A percentile compares a stretch with the other conserved stretches of the same genome.
These are phyloP conservation scores for Phlegmacium glaucopus DNA, from an alignment of 768 basidiomycete species.

Conservation along the genomic window DNA sequence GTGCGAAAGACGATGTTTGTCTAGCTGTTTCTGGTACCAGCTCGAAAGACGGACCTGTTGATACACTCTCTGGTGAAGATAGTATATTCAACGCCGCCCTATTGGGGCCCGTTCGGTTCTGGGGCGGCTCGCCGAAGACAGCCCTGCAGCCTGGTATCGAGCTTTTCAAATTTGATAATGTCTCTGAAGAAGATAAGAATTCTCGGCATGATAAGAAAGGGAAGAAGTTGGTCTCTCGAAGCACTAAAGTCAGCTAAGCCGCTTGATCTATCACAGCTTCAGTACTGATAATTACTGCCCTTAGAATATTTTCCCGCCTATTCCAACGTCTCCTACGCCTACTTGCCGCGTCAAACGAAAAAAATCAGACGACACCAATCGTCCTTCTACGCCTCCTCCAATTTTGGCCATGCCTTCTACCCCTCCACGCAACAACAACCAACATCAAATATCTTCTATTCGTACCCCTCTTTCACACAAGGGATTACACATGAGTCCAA, in stretches of 20 bases:
- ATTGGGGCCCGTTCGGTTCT: constrained; percentile 41
- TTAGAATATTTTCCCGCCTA: constrained; percentile 39
- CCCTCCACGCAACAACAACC: constrained; percentile 28
- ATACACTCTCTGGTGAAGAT: constrained; percentile 19
- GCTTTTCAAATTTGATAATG: constrained; percentile 27
- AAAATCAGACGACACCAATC: constrained; percentile 15
- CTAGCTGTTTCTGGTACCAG: constrained; percentile 9
- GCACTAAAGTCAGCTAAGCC: constrained; percentile 19
- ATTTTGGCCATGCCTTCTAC: constrained; percentile 34
- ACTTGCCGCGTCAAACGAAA: constrained; percentile 28
- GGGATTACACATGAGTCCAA: constrained; percentile 69
- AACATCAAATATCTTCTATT: constrained; percentile 48
- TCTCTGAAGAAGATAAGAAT: constrained; percentile 27
- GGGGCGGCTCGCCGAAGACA: constrained; percentile 34
- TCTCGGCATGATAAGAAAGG: constrained; percentile 26
- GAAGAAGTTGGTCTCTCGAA: constrained; percentile 21
- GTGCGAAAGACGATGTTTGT: constrained; percentile 2
- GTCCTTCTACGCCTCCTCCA: constrained; percentile 24
- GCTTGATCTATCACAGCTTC: background rate
- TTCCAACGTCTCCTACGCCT: constrained; percentile 46
- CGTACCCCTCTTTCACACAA: constrained; percentile 69
- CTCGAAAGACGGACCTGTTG: background rate
- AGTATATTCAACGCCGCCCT: constrained; percentile 31
- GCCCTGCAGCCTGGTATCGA: constrained; percentile 40
- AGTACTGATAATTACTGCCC: constrained; percentile 4